Conservation (phyloP, 2,329 filamentous ascomycete species). For the Penicillium sp. region DNA sequence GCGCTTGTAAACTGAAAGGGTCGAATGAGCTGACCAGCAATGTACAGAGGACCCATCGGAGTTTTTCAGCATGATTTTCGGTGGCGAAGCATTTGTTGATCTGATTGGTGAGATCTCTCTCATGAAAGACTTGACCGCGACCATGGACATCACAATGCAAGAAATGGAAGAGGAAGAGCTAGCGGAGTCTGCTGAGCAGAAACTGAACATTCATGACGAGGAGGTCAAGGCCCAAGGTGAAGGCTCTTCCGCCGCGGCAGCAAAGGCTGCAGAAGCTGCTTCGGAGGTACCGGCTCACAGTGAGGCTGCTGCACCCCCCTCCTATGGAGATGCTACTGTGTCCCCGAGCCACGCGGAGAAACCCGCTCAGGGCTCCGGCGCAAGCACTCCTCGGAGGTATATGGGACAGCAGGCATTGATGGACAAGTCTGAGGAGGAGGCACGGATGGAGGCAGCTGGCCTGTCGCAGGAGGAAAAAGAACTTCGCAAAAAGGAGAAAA, state of each 20-base stretch:
- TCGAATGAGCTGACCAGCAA: slow-evolving; percentile 6
- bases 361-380: slow-evolving; percentile 30
- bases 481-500: slow-evolving; percentile 75
- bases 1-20: background rate
- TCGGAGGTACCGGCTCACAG: slow-evolving; percentile 16
- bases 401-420: slow-evolving; percentile 80
- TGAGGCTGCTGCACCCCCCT: slow-evolving; percentile 18
- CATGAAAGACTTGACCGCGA: slow-evolving; percentile 96
- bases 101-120: slow-evolving; percentile 97
- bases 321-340: slow-evolving; percentile 12
- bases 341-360: no score
- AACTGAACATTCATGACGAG: slow-evolving; percentile 41
- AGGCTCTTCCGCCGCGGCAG: slow-evolving; percentile 33
- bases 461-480: slow-evolving; percentile 69
- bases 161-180: slow-evolving; percentile 65
- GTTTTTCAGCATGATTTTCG: slow-evolving; percentile 98
- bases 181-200: slow-evolving; percentile 48
- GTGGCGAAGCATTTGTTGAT: slow-evolving; percentile 90
- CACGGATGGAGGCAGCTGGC: slow-evolving; percentile 57
- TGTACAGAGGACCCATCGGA: slow-evolving; percentile 74
- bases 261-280: slow-evolving; percentile 1
- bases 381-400: slow-evolving; percentile 46
- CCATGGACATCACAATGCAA: slow-evolving; percentile 95
- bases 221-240: slow-evolving; percentile 44
- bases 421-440: slow-evolving; percentile 77